A percentile compares a stretch with the other conserved stretches of the same genome.
These are phyloP conservation scores for Isabelozyma heimii DNA, from an alignment of 805 yeast genomes.

Conservation along the genomic window DNA sequence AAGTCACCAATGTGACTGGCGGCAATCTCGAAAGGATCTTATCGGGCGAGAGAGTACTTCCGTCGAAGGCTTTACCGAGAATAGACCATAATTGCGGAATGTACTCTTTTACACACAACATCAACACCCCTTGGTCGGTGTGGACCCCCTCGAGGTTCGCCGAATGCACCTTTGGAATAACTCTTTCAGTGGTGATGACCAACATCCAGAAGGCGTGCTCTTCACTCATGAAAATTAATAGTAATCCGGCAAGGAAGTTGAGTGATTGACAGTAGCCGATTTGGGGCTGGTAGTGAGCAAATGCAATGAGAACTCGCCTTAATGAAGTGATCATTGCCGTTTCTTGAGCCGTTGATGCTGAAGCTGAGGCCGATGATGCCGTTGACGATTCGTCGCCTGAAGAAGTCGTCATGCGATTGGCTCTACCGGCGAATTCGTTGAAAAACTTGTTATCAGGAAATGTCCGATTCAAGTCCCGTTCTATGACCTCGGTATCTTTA, in stretches of 20 bases:
- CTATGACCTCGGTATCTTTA: constrained; percentile 87
- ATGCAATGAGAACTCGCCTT: constrained; percentile 78
- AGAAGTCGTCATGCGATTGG: background rate
- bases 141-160: constrained; percentile 90
- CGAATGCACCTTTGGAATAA: constrained; percentile 89
- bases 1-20: constrained; percentile 88
- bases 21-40: constrained; percentile 74
- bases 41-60: constrained; percentile 37
- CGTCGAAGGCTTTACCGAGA: constrained; percentile 40
- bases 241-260: constrained; percentile 85
- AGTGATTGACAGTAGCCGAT: constrained; percentile 96
- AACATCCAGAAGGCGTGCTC: constrained; percentile 95
- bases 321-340: constrained; percentile 66
- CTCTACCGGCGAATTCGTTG: constrained; percentile 34
- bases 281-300: constrained; percentile 80
- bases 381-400: background rate
- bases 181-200: constrained; percentile 80
- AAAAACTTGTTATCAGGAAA: constrained; percentile 92
- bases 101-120: constrained; percentile 81
- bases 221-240: constrained; percentile 82
- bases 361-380: background rate
- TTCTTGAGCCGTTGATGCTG: constrained; percentile 36
- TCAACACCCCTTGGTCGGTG: constrained; percentile 89
- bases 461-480: constrained; percentile 88
- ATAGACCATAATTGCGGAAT: constrained; percentile 76